phyloP scores from a whole-genome alignment of 176 grass and related monocot species.

The Triticum dicoccoides region DNA sequence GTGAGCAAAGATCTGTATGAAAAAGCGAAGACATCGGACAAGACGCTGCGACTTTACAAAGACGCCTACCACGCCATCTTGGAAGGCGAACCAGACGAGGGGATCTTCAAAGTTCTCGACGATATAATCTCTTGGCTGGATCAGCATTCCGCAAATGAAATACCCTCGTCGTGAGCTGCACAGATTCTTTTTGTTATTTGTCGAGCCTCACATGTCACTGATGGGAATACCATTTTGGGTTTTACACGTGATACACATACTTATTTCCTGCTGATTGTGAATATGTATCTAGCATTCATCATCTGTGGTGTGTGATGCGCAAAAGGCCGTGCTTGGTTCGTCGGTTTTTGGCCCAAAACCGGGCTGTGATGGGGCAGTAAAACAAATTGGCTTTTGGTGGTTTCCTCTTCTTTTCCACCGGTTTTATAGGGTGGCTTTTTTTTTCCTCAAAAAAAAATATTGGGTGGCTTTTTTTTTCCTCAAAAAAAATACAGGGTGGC shows the following conservation, averaged over 20 bases:
- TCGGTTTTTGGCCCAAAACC: too few species aligned
- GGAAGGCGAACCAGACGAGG: conserved; percentile 87
- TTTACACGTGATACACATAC: background rate
- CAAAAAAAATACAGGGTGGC: too few species aligned
- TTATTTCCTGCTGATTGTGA: background rate
- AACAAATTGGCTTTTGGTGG: too few species aligned
- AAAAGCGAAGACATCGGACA: conserved; percentile 79
- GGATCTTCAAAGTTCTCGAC: conserved; percentile 73
- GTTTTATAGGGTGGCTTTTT: too few species aligned
- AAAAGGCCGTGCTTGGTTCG: too few species aligned
- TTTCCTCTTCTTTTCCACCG: too few species aligned
- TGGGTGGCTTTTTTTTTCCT: too few species aligned
- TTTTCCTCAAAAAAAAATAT: too few species aligned
- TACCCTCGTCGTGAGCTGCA: conserved; percentile 23
- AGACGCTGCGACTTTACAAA: conserved; percentile 77
- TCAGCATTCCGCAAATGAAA: conserved; percentile 44
- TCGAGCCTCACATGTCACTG: background rate
- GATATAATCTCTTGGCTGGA: conserved; percentile 91
- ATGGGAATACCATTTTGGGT: conserved; percentile 1
- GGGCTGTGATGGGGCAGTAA: too few species aligned
- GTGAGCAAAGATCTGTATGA: conserved; percentile 95
- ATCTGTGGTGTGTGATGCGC: background rate
- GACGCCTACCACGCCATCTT: conserved; percentile 69
- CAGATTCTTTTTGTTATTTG: background rate
- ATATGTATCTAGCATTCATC: background rate